Base-by-base conservation (phyloP, 306 rosid genomes). In the Hippophae tibetana region DNA sequence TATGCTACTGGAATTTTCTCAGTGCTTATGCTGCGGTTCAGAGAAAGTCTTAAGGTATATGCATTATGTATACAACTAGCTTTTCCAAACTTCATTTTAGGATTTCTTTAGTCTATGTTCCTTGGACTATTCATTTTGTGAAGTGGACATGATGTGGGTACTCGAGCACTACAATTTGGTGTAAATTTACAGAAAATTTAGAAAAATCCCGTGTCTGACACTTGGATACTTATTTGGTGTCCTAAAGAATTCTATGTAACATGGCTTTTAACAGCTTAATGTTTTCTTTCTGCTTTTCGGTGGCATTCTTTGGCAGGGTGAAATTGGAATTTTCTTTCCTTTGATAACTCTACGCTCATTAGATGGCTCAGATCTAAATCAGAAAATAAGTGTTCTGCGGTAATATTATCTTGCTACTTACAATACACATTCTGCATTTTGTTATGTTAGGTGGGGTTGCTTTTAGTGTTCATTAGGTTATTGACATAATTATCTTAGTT, bases 31-130 rank as follows among this genome's bases (percentile, higher is more conserved):
- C 66, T 93, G 84, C 86, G 94, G 58, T 89, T 93, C 86, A 82
- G 99, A 81, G 99, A 89, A 76, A 93, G 95, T 72, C 97, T 93
- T 74, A 93, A 93, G 78, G 99, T 93, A 86, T 59, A 89, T 64
- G 44, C 54, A 52, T 74, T 54, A 64, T 50, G 70, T 70, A 76
- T 58, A 61, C 46, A 53, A 62, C 49, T 70, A 72, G 62, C 57
- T 31, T 2, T 4, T 31, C 4, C 23, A 4, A 31, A 31, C 38
- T 31, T 31, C 5, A 4, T 31, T 31, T 31, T 4, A 31, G 38
- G 38, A 31, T 31, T 31, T 31, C 38, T 31, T 31, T 4, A 31
- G 23, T 18, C 23, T 18, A 18, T 18, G 23, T 18, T 18, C 23
- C 23, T 18, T 18, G 23, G 23, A 18, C 23, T 18, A 18, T 18